These are phyloP conservation scores for Raphanus raphanistrum DNA, from an alignment of 345 rosid species.

Conservation along the genomic window DNA sequence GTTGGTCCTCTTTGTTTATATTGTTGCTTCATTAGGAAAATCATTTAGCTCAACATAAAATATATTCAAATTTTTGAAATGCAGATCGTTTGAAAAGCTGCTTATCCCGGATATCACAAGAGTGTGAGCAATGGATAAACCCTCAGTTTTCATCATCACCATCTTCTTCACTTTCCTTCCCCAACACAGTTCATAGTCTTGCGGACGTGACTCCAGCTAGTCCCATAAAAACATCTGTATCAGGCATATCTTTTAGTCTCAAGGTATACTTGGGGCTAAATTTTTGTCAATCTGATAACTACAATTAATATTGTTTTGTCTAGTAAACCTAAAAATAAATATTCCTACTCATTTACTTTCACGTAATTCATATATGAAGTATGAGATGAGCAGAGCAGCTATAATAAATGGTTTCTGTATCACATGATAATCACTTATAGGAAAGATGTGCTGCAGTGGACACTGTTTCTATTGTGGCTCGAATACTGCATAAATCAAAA, in stretches of 20 bases:
- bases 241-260: conserved; percentile 67
- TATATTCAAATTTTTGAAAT: conserved; percentile 8
- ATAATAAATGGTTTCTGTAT: conserved; percentile 9
- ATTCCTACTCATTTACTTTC: conserved; percentile 1
- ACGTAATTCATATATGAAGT: conserved; percentile 16
- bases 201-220: conserved; percentile 65
- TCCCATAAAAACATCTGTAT: conserved; percentile 49
- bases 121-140: conserved; percentile 93
- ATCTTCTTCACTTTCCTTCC: conserved; percentile 55
- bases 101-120: conserved; percentile 79
- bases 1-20: conserved; percentile 2
- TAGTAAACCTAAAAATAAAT: conserved; percentile 2
- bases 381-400: conserved; percentile 20
- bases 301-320: conserved; percentile 10
- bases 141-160: conserved; percentile 50
- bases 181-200: conserved; percentile 43
- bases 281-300: conserved; percentile 10
- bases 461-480: conserved; percentile 77
- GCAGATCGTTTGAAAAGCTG: conserved; percentile 70
- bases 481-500: conserved; percentile 80
- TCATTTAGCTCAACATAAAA: conserved; percentile 10
- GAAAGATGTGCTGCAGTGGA: conserved; percentile 96
- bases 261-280: conserved; percentile 55
- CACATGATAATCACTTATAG: conserved; percentile 51
- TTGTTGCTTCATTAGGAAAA: conserved; percentile 9